Evolutionary conservation across 2,329 filamentous ascomycete genomes (phyloP).

Genomic region (Hansfordia pulvinata): DNA sequence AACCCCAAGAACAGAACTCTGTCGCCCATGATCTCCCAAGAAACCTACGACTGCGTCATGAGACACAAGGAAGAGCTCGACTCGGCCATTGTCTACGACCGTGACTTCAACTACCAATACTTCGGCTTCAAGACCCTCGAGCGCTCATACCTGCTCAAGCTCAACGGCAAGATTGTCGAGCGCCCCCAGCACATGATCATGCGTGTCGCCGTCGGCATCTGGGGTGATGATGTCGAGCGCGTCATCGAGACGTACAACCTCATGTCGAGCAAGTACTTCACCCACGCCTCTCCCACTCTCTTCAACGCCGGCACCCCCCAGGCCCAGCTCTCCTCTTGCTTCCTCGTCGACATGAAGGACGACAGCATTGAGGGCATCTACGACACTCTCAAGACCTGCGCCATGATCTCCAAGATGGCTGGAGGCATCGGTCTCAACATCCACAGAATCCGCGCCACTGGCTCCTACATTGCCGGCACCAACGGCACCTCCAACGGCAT

Average conservation of each 20-base stretch:
- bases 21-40: slow-evolving; percentile 89
- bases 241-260: slow-evolving; percentile 96
- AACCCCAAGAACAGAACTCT: slow-evolving; percentile 79
- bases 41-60: slow-evolving; percentile 88
- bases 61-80: slow-evolving; percentile 94
- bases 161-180: slow-evolving; percentile 92
- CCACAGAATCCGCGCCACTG: slow-evolving; percentile 92
- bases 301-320: slow-evolving; percentile 97
- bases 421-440: slow-evolving; percentile 95
- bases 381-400: slow-evolving; percentile 96
- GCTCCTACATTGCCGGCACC: slow-evolving; percentile 94
- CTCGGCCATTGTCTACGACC: slow-evolving; percentile 97
- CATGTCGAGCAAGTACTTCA: slow-evolving; percentile 98
- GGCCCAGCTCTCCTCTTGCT: slow-evolving; percentile 92
- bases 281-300: slow-evolving; percentile 91
- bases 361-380: slow-evolving; percentile 99
- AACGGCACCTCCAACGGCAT: slow-evolving; percentile 98
- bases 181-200: slow-evolving; percentile 99
- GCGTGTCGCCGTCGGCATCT: slow-evolving; percentile 95
- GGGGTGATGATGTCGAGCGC: slow-evolving; percentile 87
- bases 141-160: slow-evolving; percentile 90
- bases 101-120: slow-evolving; percentile 99
- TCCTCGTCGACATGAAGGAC: slow-evolving; percentile 98
- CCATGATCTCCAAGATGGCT: slow-evolving; percentile 99
- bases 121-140: slow-evolving; percentile 99